A percentile compares a stretch with the other conserved stretches of the same genome.
phyloP scores from a whole-genome alignment of 805 yeast species.

The Komagataella pastoris region DNA sequence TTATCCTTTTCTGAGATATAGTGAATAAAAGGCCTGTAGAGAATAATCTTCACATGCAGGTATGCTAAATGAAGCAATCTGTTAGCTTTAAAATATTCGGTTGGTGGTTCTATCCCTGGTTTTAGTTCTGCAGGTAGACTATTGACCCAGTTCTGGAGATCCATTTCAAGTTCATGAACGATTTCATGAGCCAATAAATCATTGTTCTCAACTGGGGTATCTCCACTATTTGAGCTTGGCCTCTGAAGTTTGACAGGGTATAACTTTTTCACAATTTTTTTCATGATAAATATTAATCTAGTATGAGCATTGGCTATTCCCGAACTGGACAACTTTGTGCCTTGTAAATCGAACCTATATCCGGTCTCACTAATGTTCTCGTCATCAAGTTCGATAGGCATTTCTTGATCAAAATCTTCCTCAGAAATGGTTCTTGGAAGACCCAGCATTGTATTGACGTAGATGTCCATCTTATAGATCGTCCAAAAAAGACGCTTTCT shows the following conservation, averaged over 20 bases:
- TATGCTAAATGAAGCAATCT: conserved; percentile 60
- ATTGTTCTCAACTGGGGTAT: conserved; percentile 17
- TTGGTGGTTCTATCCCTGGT: conserved; percentile 60
- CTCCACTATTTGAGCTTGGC: conserved; percentile 7
- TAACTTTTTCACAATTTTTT: conserved; percentile 55
- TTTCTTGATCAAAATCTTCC: conserved; percentile 77
- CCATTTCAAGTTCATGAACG: conserved; percentile 53
- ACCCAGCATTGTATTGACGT: conserved; percentile 78
- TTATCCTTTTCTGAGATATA: conserved; percentile 31
- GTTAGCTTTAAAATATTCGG: conserved; percentile 58
- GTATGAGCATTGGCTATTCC: conserved; percentile 85
- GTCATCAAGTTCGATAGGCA: conserved; percentile 78
- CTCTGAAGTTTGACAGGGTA: conserved; percentile 53
- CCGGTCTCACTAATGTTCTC: conserved; percentile 67
- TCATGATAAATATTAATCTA: conserved; percentile 52
- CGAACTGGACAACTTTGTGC: conserved; percentile 48
- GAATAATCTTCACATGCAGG: conserved; percentile 63
- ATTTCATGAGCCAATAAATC: conserved; percentile 19
- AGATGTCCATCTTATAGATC: conserved; percentile 80
- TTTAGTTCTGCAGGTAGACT: conserved; percentile 56
- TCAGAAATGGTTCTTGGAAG: conserved; percentile 66
- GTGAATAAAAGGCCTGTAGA: conserved; percentile 84
- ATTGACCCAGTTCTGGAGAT: conserved; percentile 60
- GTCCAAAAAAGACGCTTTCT: conserved; percentile 83
- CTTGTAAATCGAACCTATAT: conserved; percentile 26